Percentiles rank a stretch among this genome's conserved stretches.
Evolutionary conservation across 139 green algal genomes (phyloP).

Genomic region (Micromonas pusilla): DNA sequence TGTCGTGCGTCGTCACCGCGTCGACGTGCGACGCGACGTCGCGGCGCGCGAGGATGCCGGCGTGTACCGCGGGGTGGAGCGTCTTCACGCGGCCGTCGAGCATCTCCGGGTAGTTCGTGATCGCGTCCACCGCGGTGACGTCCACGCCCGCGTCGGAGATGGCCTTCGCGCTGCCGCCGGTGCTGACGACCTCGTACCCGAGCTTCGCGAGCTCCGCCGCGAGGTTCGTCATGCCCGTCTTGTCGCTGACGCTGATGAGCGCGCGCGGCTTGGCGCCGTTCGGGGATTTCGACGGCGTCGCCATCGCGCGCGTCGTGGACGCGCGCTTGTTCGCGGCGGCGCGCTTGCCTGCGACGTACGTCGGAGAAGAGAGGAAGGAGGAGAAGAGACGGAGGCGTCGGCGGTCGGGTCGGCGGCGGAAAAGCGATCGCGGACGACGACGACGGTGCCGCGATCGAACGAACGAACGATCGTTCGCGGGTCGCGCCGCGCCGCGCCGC

Average conservation of each 20-base stretch:
- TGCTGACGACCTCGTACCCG: slow-evolving; percentile 90
- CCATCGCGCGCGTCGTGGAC: no score
- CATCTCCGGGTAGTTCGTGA: slow-evolving; percentile 97
- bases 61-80: slow-evolving; percentile 92
- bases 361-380: no score
- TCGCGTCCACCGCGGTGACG: slow-evolving; percentile 60
- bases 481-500: no score
- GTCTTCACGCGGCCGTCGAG: slow-evolving; percentile 91
- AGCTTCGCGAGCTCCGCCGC: slow-evolving; percentile 72
- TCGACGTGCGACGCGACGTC: slow-evolving; percentile 72
- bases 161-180: slow-evolving; percentile 79
- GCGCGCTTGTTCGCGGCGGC: no score
- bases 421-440: no score
- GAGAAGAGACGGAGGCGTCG: no score
- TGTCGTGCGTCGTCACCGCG: slow-evolving; percentile 75
- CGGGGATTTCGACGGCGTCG: neutral
- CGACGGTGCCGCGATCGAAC: no score
- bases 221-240: slow-evolving; percentile 67
- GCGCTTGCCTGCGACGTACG: no score
- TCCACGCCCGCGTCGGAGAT: slow-evolving; percentile 77
- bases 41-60: slow-evolving; percentile 88
- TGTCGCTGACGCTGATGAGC: slow-evolving; percentile 90
- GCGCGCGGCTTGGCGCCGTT: slow-evolving; percentile 36
- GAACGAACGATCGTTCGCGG: no score
- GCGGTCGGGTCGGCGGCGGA: no score